Evolutionary conservation across 2,329 filamentous ascomycete genomes (phyloP), one percentile per base, ranked within the genome.

Genomic region (Claviceps quebecensis): DNA sequence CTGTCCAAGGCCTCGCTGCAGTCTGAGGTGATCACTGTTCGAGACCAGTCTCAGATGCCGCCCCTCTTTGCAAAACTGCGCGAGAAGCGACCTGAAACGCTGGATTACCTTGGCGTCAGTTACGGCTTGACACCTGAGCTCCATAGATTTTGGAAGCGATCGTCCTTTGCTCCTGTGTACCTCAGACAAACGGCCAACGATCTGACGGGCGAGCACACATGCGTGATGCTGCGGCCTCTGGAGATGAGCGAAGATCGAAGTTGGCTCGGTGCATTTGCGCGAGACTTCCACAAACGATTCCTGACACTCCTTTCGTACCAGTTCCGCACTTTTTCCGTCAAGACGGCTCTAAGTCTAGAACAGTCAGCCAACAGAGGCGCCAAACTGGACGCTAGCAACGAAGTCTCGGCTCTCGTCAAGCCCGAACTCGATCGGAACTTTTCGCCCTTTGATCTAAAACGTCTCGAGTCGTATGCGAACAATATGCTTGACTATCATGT

Each of bases 401-500:
- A 73, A 50, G 65, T 74, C 0, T 66, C 70, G 3, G 69, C 80
- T 1, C 70, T 98, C 49, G 80, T 73, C 13, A 95, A 94, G 68
- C 56, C 70, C 1, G 85, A 90, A 55, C 77, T 98, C 6, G 90
- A 96, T 61, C 72, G 74, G 16, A 67, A 84, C 2, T 78, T 98
- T 66, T 88, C 87, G 3, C 90, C 93, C 0, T 97, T 93, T 65
- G 93, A 98, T 65, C 78, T 96, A 55, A 97, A 97, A 72, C 84
- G 93, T 29, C 75, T 98, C 3, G 91, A 96, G 64, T 90, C 86
- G 44, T 98, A 98, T 61, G 87, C 93, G 16, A 95, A 94, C 69
- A 95, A 95, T 69, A 86, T 96, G 77, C 81, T 98, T 43, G 94
- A 98, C 68, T 95, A 97, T 72, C 94, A 96, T 63, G 90, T 96